These are phyloP conservation scores for Sporothrix luriei DNA, from an alignment of 2,329 filamentous ascomycete species.

Conservation along the genomic window DNA sequence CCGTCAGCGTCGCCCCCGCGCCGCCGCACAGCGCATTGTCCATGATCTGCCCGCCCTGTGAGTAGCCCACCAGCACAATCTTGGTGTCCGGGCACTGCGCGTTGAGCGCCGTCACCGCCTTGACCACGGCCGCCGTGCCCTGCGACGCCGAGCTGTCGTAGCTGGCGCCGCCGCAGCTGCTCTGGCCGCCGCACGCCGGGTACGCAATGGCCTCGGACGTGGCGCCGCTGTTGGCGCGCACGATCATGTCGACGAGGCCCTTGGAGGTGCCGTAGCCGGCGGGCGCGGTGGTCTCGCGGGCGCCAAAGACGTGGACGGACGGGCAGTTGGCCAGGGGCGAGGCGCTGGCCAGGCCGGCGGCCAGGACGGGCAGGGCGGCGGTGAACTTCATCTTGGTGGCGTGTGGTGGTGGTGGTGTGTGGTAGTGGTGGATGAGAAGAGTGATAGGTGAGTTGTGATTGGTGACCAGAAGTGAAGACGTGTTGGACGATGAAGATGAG, in stretches of 20 bases:
- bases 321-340: constrained; percentile 42
- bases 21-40: constrained; percentile 67
- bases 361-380: background rate
- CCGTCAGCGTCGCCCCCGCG: constrained; percentile 51
- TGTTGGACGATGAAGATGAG: background rate
- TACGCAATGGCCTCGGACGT: constrained; percentile 60
- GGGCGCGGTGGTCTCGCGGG: constrained; percentile 53
- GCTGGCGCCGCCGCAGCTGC: constrained; percentile 58
- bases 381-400: constrained; percentile 13
- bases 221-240: constrained; percentile 52
- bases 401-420: background rate
- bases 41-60: constrained; percentile 66
- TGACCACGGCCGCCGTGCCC: constrained; percentile 61
- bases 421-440: too few species aligned
- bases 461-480: too few species aligned
- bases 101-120: constrained; percentile 62
- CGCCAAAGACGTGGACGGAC: constrained; percentile 51
- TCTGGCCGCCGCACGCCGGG: constrained; percentile 65
- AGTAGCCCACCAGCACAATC: constrained; percentile 64
- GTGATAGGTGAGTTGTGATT: too few species aligned
- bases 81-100: constrained; percentile 58
- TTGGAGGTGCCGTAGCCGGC: constrained; percentile 57
- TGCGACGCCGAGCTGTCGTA: constrained; percentile 62
- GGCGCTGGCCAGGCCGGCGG: constrained; percentile 7
- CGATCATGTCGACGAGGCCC: constrained; percentile 55